Base-by-base conservation (phyloP, 225 moss, liverwort and hornwort genomes). In the Straminergon stramineum region DNA sequence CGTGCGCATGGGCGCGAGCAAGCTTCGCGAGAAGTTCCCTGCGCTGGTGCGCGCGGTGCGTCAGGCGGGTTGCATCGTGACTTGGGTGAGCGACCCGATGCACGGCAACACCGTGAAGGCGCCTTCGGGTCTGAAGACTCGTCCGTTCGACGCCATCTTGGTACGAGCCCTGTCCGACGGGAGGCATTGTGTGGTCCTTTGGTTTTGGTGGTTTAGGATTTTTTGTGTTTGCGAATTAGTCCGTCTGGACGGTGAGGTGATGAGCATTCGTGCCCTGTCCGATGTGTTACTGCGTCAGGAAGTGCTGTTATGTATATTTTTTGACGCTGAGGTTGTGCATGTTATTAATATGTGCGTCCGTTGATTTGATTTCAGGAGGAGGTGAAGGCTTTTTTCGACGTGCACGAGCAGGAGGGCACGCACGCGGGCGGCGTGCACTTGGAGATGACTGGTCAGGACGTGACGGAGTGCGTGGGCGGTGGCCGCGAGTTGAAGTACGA, bases 31-130 rank as follows among this genome's bases (percentile, higher is more conserved):
- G 84, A 90, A 91, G 84, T 83, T 93, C 31, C 93, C 93, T 18
- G 91, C 91, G 75, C 78, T 93, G 39, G 88, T 93, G 91, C 56
- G 95, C 68, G 96, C 97, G 32, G 93, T 97, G 20, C 93, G 95
- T 64, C 93, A 92, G 84, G 95, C 95, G 21, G 97, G 97, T 39
- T 43, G 91, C 74, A 85, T 97, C 39, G 97, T 97, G 75, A 97
- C 97, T 16, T 97, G 97, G 97, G 97, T 97, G 76, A 92, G 95
- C 87, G 97, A 97, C 81, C 97, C 97, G 35, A 97, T 96, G 7
- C 97, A 97, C 91, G 97, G 97, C 52, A 97, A 97, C 91, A 97
- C 97, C 13, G 94, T 97, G 87, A 96, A 97, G 91, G 95, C 97
- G 15, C 97, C 97, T 19, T 95, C 94, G 64, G 97, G 97, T 18